Evolutionary conservation across 164 flowering plant species (phyloP).

Genomic region (Amborella trichopoda): DNA sequence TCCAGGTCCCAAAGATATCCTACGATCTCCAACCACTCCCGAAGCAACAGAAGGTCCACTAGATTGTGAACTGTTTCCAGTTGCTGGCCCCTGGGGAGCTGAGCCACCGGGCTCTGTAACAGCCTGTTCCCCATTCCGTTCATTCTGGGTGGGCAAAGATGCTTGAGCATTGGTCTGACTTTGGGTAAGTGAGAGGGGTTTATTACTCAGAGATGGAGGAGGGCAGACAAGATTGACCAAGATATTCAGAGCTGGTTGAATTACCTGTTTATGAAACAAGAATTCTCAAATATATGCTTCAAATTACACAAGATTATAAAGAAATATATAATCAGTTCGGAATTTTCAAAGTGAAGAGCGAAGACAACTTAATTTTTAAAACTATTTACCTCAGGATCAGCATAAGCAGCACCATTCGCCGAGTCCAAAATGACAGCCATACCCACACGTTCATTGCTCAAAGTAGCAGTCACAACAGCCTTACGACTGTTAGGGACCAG

Average conservation of each 20-base stretch:
- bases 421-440: conserved; percentile 95
- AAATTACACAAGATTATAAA: conserved; percentile 1
- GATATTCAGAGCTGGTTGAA: conserved; percentile 80
- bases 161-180: conserved; percentile 59
- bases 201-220: conserved; percentile 90
- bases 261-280: no score
- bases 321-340: neutral
- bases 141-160: conserved; percentile 35
- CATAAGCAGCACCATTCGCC: conserved; percentile 54
- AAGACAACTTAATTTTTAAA: neutral
- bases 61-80: conserved; percentile 20
- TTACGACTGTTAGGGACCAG: conserved; percentile 75
- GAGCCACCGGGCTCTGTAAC: conserved; percentile 29
- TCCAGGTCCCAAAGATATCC: conserved; percentile 82
- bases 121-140: conserved; percentile 42
- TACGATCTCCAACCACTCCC: conserved; percentile 82
- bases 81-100: conserved; percentile 4
- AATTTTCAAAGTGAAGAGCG: neutral
- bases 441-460: conserved; percentile 86
- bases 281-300: conserved; percentile 5
- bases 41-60: conserved; percentile 34
- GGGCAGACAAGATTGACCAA: conserved; percentile 94
- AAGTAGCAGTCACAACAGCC: conserved; percentile 60
- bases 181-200: conserved; percentile 37
- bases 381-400: conserved; percentile 72